These are phyloP conservation scores for Candida neerlandica DNA, from an alignment of 1,139 yeast genomes.

Conservation along the genomic window DNA sequence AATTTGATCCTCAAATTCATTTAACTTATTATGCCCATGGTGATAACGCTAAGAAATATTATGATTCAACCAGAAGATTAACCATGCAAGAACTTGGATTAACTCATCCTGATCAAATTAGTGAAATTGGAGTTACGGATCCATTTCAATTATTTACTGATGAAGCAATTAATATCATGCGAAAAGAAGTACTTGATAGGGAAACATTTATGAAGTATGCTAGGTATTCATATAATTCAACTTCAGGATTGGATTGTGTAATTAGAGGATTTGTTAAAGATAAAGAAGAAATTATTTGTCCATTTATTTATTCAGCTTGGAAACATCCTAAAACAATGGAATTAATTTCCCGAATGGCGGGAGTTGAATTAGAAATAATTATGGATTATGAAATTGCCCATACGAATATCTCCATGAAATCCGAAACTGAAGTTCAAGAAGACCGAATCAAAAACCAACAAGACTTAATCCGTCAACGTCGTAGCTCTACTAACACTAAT, in stretches of 20 bases:
- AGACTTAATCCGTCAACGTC: conserved; percentile 18
- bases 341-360: conserved; percentile 54
- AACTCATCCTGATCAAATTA: conserved; percentile 39
- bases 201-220: conserved; percentile 49
- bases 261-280: conserved; percentile 52
- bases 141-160: conserved; percentile 61
- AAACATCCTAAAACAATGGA: conserved; percentile 55
- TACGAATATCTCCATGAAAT: conserved; percentile 46
- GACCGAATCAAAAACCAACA: conserved; percentile 18
- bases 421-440: conserved; percentile 22
- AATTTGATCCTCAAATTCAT: conserved; percentile 49
- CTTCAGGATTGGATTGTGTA: conserved; percentile 49
- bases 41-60: conserved; percentile 30
- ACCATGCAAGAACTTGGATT: conserved; percentile 53
- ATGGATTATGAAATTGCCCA: conserved; percentile 60
- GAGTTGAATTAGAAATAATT: conserved; percentile 52
- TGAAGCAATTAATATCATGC: conserved; percentile 58
- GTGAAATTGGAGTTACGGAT: conserved; percentile 54
- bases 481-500: too few relatives aligned
- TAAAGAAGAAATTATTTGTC: conserved; percentile 29
- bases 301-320: conserved; percentile 58
- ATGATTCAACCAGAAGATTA: conserved; percentile 39
- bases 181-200: conserved; percentile 48
- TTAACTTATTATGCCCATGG: conserved; percentile 36
- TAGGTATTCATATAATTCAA: conserved; percentile 34